phyloP scores from a whole-genome alignment of 257 asterid genomes.

The Solanum peruvianum region DNA sequence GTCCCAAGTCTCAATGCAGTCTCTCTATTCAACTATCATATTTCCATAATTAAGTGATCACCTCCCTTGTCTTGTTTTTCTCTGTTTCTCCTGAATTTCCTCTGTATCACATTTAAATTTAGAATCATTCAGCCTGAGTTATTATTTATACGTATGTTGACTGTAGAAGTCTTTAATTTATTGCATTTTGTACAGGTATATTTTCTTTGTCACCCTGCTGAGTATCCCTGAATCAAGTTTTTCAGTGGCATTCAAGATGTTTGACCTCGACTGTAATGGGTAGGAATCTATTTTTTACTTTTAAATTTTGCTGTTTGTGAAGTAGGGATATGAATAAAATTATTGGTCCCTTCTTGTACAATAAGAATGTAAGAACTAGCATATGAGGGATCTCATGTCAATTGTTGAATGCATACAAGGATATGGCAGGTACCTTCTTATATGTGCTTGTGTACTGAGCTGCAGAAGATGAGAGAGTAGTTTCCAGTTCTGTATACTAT shows the following conservation, averaged over 20 bases:
- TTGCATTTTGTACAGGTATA: conserved; percentile 46
- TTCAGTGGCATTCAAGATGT: conserved; percentile 92
- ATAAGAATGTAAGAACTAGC: neutral
- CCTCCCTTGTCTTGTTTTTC: neutral
- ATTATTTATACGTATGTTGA: neutral
- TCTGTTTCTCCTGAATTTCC: neutral
- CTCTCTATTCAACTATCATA: neutral
- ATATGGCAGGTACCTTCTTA: neutral
- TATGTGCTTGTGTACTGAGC: neutral
- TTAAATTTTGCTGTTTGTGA: conserved; percentile 9
- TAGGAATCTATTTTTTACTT: conserved; percentile 18
- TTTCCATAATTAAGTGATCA: neutral
- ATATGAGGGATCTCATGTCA: neutral
- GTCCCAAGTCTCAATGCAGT: conserved; percentile 11
- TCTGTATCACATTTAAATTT: neutral
- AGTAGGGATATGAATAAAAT: neutral
- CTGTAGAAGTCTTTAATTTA: conserved; percentile 10
- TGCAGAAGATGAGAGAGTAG: neutral
- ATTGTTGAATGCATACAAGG: neutral
- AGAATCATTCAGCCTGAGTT: neutral
- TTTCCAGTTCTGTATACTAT: neutral
- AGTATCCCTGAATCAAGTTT: conserved; percentile 89
- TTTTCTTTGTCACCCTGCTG: conserved; percentile 82
- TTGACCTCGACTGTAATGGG: conserved; percentile 78
- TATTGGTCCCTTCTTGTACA: neutral